Base-by-base conservation (phyloP, 2,329 filamentous ascomycete species). In the Arthrinium phaeospermum region DNA sequence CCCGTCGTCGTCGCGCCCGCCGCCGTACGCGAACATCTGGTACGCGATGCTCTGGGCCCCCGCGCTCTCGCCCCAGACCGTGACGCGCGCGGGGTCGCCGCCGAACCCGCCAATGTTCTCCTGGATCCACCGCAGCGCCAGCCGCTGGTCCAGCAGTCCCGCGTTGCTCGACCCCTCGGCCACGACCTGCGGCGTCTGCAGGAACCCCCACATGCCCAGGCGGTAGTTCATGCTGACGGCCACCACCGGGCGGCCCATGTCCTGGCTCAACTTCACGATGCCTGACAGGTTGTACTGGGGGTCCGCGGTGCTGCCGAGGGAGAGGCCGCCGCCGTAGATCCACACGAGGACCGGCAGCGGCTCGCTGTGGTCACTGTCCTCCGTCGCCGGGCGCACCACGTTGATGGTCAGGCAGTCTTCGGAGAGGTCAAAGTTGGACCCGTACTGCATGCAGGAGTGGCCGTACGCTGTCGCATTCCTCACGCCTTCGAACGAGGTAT, bases 1-100 rank as follows among this genome's bases (percentile, higher is more conserved):
- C 0, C 82, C 80, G 71, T 91, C 88, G 71, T 91, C 88, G 70
- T 91, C 84, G 44, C 87, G 82, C 0, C 89, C 89, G 47, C 89
- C 89, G 47, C 85, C 86, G 74, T 90, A 89, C 12, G 88, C 86
- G 45, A 88, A 83, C 30, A 85, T 81, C 68, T 71, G 69, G 69
- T 71, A 67, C 34, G 57, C 46, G 53, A 71, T 47, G 69, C 69
- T 71, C 41, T 64, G 57, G 30, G 69, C 69, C 27, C 89, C 88
- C 0, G 89, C 88, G 0, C 84, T 87, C 75, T 88, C 85, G 0
- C 89, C 88, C 76, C 83, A 83, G 41, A 90, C 84, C 0, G 87
- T 89, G 1, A 91, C 86, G 19, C 86, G 84, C 0, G 71, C 72
- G 0, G 85, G 83, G 72, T 90, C 84, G 8, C 88, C 88, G 3